These are phyloP conservation scores for Penicillium sp. DNA, from an alignment of 2,329 filamentous ascomycete species.

Conservation along the genomic window DNA sequence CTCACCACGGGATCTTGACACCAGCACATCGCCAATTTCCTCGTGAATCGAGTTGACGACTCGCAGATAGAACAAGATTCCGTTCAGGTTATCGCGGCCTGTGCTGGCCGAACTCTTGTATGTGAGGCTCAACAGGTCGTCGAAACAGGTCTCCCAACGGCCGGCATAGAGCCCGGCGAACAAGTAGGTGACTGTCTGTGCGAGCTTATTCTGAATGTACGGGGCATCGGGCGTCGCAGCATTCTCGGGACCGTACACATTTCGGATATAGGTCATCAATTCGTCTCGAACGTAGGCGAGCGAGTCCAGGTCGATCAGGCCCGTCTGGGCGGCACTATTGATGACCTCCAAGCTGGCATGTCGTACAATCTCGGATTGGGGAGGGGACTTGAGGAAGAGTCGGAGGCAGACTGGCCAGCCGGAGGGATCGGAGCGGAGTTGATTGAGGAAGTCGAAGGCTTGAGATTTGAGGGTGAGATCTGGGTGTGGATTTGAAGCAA, in stretches of 20 bases:
- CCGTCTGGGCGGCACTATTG: constrained; percentile 81
- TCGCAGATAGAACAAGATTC: constrained; percentile 81
- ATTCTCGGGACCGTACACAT: constrained; percentile 59
- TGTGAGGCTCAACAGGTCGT: constrained; percentile 78
- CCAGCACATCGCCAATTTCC: constrained; percentile 89
- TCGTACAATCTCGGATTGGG: constrained; percentile 74
- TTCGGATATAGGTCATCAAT: constrained; percentile 72
- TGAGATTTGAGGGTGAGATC: constrained; percentile 70
- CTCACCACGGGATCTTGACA: constrained; percentile 71
- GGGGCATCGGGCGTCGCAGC: constrained; percentile 60
- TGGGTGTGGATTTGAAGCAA: constrained; percentile 77
- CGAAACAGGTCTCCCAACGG: constrained; percentile 84
- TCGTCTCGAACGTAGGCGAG: constrained; percentile 72
- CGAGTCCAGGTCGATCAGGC: constrained; percentile 65
- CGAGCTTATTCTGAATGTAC: constrained; percentile 90
- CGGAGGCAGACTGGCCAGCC: constrained; percentile 85
- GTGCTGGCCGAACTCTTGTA: constrained; percentile 52
- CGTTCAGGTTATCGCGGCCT: constrained; percentile 62
- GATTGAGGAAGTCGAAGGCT: constrained; percentile 59
- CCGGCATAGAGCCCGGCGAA: constrained; percentile 82
- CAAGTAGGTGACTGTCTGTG: constrained; percentile 89
- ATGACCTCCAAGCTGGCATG: constrained; percentile 87
- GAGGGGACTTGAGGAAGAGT: constrained; percentile 75
- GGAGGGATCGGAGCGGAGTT: constrained; percentile 72
- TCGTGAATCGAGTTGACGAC: constrained; percentile 88